A percentile compares a stretch with the other conserved stretches of the same genome.
phyloP scores from a whole-genome alignment of 1,284 basidiomycete genomes.

The Phellopilus nigrolimitatus region DNA sequence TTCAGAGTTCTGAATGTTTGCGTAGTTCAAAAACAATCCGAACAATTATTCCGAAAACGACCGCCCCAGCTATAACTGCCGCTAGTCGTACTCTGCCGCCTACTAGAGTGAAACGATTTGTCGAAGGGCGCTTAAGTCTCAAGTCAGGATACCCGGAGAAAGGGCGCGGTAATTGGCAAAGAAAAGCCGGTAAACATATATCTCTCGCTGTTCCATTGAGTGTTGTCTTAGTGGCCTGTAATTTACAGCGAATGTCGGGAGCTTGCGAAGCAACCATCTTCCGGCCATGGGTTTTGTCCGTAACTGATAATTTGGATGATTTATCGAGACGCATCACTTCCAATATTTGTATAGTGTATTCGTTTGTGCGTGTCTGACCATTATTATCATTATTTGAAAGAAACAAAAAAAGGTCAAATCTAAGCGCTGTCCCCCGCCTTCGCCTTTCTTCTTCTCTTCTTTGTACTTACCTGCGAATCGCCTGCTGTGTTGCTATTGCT shows the following conservation, averaged over 20 bases:
- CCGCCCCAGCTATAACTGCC: not conserved
- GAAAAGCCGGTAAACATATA: slow-evolving; percentile 12
- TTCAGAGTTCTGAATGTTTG: not conserved
- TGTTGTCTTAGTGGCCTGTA: not conserved
- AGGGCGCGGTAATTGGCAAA: slow-evolving; percentile 9
- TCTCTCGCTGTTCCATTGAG: not conserved
- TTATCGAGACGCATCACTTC: too few species aligned
- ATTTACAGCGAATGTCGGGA: slow-evolving; percentile 14
- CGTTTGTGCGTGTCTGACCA: too few species aligned
- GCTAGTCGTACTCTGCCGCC: slow-evolving; percentile 10
- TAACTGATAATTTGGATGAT: not conserved
- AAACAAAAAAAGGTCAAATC: not conserved
- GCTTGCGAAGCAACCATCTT: slow-evolving; percentile 7
- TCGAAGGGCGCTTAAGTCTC: slow-evolving; percentile 4
- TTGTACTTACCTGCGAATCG: not conserved
- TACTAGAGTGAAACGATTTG: slow-evolving; percentile 11
- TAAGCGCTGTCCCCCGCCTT: slow-evolving; percentile 1
- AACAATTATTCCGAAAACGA: not conserved
- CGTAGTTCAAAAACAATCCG: slow-evolving; percentile 17
- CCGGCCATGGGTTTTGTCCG: slow-evolving; percentile 16
- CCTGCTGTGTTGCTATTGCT: not conserved
- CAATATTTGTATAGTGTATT: too few species aligned
- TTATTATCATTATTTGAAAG: not conserved
- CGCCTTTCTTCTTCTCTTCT: slow-evolving; percentile 13
- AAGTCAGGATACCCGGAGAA: not conserved